Evolutionary conservation across 306 rosid species (phyloP).

Genomic region (Sicyos edulis): DNA sequence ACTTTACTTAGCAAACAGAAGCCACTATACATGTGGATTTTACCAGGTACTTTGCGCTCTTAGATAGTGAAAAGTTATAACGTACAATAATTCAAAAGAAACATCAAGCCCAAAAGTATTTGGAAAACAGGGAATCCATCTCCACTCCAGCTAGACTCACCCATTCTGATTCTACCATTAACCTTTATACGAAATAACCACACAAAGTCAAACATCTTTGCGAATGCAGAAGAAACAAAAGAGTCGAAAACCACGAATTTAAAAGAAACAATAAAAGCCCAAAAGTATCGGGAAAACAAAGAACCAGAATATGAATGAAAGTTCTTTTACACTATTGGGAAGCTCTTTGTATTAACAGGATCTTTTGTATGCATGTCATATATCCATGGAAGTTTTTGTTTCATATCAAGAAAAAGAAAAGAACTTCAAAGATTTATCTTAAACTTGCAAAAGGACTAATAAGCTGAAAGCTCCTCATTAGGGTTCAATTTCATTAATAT

Average conservation of each 20-base stretch:
- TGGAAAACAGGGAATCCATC: background rate
- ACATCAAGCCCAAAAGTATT: background rate
- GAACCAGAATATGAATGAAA: background rate
- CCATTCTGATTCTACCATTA: background rate
- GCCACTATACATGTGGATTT: background rate
- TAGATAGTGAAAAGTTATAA: background rate
- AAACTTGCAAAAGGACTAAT: background rate
- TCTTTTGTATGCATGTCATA: too few relatives aligned
- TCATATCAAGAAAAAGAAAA: too few relatives aligned
- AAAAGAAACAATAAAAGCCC: background rate
- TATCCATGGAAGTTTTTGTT: too few relatives aligned
- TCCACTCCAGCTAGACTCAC: background rate
- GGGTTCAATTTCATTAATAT: background rate
- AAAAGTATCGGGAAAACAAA: background rate
- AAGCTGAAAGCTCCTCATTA: slow-evolving; percentile 2
- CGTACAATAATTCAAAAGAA: background rate
- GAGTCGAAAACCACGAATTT: background rate
- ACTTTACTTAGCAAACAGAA: background rate
- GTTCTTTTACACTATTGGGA: too few relatives aligned
- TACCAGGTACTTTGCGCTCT: background rate
- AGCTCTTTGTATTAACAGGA: too few relatives aligned
- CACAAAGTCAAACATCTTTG: background rate
- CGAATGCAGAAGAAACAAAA: background rate
- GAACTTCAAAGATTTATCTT: background rate
- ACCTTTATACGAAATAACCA: background rate